Conservation (phyloP, 805 yeast species). For the Starmera caribaea region DNA sequence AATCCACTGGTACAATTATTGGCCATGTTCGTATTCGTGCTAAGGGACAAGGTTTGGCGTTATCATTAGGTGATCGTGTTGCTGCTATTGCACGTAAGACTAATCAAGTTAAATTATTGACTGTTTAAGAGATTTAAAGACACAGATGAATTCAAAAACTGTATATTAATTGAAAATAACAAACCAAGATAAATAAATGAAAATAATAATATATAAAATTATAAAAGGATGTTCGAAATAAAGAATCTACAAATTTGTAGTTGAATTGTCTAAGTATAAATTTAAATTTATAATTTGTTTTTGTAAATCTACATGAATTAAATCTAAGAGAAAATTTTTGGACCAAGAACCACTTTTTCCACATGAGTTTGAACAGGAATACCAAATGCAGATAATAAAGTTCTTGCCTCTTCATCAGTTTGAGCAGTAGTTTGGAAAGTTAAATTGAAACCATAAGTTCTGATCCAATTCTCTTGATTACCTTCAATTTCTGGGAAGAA, state of each 20-base stretch:
- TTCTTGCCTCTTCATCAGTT: constrained; percentile 83
- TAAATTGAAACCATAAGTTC: constrained; percentile 76
- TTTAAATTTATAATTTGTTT: no score
- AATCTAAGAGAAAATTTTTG: no score
- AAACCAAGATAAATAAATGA: background rate
- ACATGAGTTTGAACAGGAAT: constrained; percentile 45
- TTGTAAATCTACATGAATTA: no score
- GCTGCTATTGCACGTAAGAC: constrained; percentile 67
- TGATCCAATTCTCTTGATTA: constrained; percentile 84
- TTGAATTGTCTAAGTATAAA: no score
- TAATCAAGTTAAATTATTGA: constrained; percentile 25
- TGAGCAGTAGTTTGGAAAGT: constrained; percentile 84
- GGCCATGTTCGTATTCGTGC: constrained; percentile 97
- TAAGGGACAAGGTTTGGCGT: constrained; percentile 95
- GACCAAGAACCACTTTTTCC: no score
- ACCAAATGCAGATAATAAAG: constrained; percentile 72
- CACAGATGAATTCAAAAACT: background rate
- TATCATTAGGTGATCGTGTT: constrained; percentile 89
- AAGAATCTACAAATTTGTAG: no score
- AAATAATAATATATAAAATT: background rate
- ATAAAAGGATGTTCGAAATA: no score
- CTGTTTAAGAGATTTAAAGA: constrained; percentile 15
- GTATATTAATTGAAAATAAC: background rate
- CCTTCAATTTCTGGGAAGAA: constrained; percentile 91
- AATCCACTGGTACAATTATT: constrained; percentile 57